Conservation (phyloP, 2,329 filamentous ascomycete genomes). For the Xenosphaeropsis pyriputrescens region DNA sequence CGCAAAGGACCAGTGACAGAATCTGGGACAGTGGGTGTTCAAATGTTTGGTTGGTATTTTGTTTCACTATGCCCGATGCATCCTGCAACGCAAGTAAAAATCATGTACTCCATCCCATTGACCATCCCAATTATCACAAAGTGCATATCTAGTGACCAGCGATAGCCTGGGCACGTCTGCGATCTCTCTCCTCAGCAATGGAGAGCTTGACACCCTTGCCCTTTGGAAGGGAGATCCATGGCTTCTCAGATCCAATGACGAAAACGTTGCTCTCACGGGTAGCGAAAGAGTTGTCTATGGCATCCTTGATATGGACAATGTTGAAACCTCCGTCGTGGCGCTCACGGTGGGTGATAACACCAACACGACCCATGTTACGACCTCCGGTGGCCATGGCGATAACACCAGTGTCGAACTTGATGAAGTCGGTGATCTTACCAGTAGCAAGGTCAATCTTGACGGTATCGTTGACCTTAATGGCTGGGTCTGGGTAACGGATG, state of each 20-base stretch:
- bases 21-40: conserved; percentile 4
- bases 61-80: conserved; percentile 16
- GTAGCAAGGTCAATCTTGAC: conserved; percentile 97
- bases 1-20: too few relatives aligned
- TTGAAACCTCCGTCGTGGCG: conserved; percentile 99
- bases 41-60: conserved; percentile 13
- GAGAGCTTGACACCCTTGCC: conserved; percentile 99
- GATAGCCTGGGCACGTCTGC: conserved; percentile 56
- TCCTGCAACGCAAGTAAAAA: conserved; percentile 8
- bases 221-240: conserved; percentile 99
- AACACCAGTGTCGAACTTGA: conserved; percentile 97
- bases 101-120: conserved; percentile 16
- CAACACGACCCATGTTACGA: conserved; percentile 99
- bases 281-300: conserved; percentile 99
- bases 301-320: conserved; percentile 99
- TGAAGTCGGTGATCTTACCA: conserved; percentile 96
- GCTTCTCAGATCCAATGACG: conserved; percentile 96
- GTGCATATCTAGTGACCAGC: conserved; percentile 16
- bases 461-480: conserved; percentile 99
- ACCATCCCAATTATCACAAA: conserved; percentile 10
- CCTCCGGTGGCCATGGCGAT: conserved; percentile 98
- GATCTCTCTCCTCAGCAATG: conserved; percentile 98
- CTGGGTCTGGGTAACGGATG: conserved; percentile 97
- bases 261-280: conserved; percentile 99
- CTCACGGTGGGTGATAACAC: conserved; percentile 99